Evolutionary conservation across 495 filamentous ascomycete species (phyloP).

Genomic region (Aspergillus affinis): DNA sequence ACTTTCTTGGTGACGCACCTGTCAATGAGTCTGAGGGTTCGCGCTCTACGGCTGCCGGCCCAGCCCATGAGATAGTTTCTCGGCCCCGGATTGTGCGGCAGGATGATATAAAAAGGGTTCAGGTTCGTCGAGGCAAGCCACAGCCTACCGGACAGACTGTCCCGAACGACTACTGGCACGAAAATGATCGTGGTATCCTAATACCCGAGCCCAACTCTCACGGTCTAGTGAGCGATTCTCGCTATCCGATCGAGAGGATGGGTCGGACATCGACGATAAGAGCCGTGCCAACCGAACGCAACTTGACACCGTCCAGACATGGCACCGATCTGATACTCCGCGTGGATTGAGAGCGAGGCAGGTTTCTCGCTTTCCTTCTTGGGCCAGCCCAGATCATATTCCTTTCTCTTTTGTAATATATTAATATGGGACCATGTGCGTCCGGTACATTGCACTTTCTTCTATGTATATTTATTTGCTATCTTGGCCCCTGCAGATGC

Average conservation of each 20-base stretch:
- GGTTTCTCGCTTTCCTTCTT: slow-evolving; percentile 1
- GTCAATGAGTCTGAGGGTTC: slow-evolving; percentile 12
- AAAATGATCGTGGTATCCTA: slow-evolving; percentile 7
- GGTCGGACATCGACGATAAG: slow-evolving; percentile 21
- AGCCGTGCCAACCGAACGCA: slow-evolving; percentile 30
- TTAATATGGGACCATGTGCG: not conserved
- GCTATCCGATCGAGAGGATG: slow-evolving; percentile 4
- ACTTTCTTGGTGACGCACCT: slow-evolving; percentile 4
- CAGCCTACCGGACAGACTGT: slow-evolving; percentile 25
- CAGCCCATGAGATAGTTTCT: slow-evolving; percentile 32
- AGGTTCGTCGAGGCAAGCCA: slow-evolving; percentile 33
- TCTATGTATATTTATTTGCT: not conserved
- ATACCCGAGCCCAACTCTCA: slow-evolving; percentile 1
- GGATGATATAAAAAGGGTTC: slow-evolving; percentile 39
- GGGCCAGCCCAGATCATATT: not conserved
- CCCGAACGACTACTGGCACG: slow-evolving; percentile 36
- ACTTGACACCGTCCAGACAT: slow-evolving; percentile 37
- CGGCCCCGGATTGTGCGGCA: slow-evolving; percentile 34
- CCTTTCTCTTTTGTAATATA: not conserved
- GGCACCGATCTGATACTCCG: slow-evolving; percentile 39
- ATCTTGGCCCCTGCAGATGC: not conserved
- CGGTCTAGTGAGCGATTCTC: slow-evolving; percentile 9
- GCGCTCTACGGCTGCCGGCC: slow-evolving; percentile 14
- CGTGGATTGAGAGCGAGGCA: slow-evolving; percentile 29
- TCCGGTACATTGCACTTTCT: not conserved